phyloP scores from a whole-genome alignment of 228 moss, liverwort and hornwort genomes.

The Sphagnum magellanicum region DNA sequence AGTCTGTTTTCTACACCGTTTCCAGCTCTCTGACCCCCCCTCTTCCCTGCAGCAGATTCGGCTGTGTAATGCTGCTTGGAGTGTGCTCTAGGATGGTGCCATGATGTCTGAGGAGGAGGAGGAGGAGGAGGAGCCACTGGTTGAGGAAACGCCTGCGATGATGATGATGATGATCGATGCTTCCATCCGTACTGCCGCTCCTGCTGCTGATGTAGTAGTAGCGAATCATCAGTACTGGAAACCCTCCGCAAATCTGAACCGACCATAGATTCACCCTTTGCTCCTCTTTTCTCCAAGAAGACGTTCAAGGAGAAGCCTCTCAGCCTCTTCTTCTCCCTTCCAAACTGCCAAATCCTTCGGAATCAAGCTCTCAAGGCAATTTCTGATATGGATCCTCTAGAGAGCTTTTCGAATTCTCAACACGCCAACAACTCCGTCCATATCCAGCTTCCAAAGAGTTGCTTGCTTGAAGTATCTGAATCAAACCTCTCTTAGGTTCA shows the following conservation, averaged over 20 bases:
- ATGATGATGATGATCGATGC: not conserved
- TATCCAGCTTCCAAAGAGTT: no score
- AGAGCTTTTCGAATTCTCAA: no score
- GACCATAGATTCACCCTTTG: conserved; percentile 35
- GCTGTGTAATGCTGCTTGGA: conserved; percentile 15
- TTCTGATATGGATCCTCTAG: no score
- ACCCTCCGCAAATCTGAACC: conserved; percentile 30
- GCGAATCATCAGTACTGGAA: conserved; percentile 8
- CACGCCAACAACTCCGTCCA: no score
- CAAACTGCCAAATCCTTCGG: no score
- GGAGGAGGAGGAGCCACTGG: conserved; percentile 2
- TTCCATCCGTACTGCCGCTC: conserved; percentile 27
- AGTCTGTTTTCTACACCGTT: conserved; percentile 11
- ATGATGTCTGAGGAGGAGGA: not conserved
- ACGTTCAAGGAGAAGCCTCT: no score
- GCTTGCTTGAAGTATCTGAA: no score
- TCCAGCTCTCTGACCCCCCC: conserved; percentile 19
- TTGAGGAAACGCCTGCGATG: no score
- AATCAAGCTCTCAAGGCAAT: no score
- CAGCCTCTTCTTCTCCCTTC: no score
- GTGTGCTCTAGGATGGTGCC: conserved; percentile 12
- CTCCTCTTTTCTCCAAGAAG: no score
- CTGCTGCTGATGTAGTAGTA: not conserved
- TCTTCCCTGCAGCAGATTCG: conserved; percentile 15
- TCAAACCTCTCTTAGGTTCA: no score